Evolutionary conservation across 2,329 filamentous ascomycete genomes (phyloP), one percentile per base, ranked within the genome.

Genomic region (Furcasterigmium furcatum): DNA sequence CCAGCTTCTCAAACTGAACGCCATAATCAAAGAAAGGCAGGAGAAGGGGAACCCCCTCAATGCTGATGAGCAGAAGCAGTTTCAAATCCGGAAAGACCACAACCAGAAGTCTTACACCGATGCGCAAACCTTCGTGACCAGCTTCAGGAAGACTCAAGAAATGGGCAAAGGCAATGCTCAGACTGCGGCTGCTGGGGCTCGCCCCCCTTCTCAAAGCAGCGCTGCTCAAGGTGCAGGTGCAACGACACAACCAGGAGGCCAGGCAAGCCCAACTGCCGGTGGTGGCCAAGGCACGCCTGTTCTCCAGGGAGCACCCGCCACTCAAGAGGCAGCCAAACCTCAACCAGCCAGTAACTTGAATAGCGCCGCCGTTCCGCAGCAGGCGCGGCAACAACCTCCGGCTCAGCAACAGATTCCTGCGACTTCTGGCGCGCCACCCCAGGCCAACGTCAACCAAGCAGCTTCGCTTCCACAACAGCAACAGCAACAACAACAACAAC

Each of bases 101-200:
- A 59, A 71, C 10, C 59, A 70, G 14, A 79, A 76, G 50, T 50
- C 63, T 9, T 68, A 77, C 49, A 57, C 57, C 0, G 73, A 78
- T 3, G 73, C 75, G 0, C 66, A 72, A 20, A 67, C 63, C 18
- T 79, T 73, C 53, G 69, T 79, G 4, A 71, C 73, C 13, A 59
- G 52, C 5, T 71, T 79, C 35, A 64, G 76, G 4, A 71, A 72
- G 44, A 67, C 72, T 40, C 73, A 76, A 45, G 65, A 64, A 10
- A 54, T 68, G 21, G 57, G 54, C 39, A 56, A 52, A 32, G 47
- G 41, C 51, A 42, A 47, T 2, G 41, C 47, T 14, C 58, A 56
- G 42, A 59, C 53, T n/a, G 49, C 30, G 24, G 44, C 44, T 20
- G 32, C 34, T n/a, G n/a, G n/a, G 9, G 41, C 45, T 16, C 41